These are phyloP conservation scores for Paulownia fortunei DNA, from an alignment of 257 asterid genomes.

Conservation along the genomic window DNA sequence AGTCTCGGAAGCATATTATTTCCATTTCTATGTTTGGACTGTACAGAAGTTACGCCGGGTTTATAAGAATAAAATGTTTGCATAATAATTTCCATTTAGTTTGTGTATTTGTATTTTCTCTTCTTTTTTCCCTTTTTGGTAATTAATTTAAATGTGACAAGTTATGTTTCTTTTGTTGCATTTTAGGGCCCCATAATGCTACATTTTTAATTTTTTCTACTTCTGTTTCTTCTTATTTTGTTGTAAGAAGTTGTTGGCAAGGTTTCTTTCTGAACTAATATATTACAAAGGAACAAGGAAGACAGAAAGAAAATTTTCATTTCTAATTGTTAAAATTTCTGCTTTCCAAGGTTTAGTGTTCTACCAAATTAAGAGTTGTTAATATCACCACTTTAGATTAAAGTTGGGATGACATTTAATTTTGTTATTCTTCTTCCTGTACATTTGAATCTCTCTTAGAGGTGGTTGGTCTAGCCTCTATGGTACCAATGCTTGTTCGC, in stretches of 20 bases:
- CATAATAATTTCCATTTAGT: background rate
- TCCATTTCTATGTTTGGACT: constrained; percentile 26
- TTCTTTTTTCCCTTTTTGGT: background rate
- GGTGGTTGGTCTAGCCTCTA: constrained; percentile 7
- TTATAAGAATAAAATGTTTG: constrained; percentile 15
- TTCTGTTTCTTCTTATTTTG: constrained; percentile 8
- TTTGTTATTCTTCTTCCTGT: background rate
- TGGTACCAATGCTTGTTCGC: background rate
- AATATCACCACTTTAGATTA: no score
- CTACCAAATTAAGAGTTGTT: constrained; percentile 3
- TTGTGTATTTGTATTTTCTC: background rate
- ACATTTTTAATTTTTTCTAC: background rate
- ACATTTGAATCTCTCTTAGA: background rate
- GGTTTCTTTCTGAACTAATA: constrained; percentile 6
- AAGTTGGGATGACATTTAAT: background rate
- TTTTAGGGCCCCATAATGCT: constrained; percentile 12
- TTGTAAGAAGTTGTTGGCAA: constrained; percentile 5
- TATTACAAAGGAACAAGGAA: background rate
- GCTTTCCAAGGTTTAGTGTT: background rate
- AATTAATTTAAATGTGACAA: background rate
- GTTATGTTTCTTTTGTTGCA: constrained; percentile 16
- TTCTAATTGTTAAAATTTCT: background rate
- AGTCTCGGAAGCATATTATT: constrained; percentile 16
- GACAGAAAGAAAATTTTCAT: background rate
- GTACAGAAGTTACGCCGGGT: constrained; percentile 13